Evolutionary conservation across 345 rosid species (phyloP), one percentile per base, ranked within the genome.

Genomic region (Orychophragmus violaceus): DNA sequence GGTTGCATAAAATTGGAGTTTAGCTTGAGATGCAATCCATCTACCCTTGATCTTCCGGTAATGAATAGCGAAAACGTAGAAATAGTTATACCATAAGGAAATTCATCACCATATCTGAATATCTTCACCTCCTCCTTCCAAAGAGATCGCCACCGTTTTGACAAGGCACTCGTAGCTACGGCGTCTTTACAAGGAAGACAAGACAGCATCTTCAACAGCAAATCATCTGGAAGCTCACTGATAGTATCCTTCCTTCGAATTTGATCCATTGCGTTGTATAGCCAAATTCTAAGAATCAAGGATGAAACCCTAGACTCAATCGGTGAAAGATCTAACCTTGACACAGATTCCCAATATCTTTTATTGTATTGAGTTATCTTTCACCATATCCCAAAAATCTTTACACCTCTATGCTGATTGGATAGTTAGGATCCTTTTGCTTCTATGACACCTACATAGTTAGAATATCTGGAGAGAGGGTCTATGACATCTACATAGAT

Each of bases 111-210:
- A 53, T 8, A 65, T 33, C 18, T 33, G 30, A 22, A 56, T 55
- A 24, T 55, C 5, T 13, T 21, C 9, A 67, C 46, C 21, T 41
- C 46, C 21, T 41, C 54, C 23, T 41, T 54, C 62, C 42, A 54
- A 52, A 65, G 50, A 37, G 39, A 53, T 19, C 5, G 7, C 60
- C 60, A 52, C 5, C 49, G 69, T 28, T 55, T 54, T 5, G 62
- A 54, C 14, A 66, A 28, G 44, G 21, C 44, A n/a, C 53, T 41
- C 37, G 62, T 54, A 14, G 62, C 42, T 27, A 41, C 5, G 9
- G 9, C 62, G 29, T 66, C 23, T 30, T 50, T 48, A 9, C 14
- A 56, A 32, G 36, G 46, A 49, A 65, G 39, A 4, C 2, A 7
- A 51, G 36, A 37, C 18, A 65, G 3, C 17, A 64, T 52, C 36